Conservation (phyloP, 1,284 basidiomycete species). For the Cryptococcus sp. region DNA sequence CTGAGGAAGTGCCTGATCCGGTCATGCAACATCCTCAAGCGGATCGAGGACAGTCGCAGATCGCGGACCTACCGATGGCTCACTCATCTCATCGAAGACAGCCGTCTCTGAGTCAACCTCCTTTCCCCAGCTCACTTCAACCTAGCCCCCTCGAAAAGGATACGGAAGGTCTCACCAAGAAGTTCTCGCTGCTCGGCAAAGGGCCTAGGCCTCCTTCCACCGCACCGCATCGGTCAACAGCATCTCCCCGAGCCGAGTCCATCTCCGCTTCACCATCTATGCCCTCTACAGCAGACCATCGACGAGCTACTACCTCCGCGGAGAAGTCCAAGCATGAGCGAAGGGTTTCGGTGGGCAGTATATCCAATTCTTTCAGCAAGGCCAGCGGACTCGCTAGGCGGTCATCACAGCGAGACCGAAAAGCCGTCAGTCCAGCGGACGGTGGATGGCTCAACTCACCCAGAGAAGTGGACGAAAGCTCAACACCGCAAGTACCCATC, state of each 20-base stretch:
- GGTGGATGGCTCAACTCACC: constrained; percentile 30
- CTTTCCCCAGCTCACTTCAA: constrained; percentile 22
- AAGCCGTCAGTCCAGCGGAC: constrained; percentile 23
- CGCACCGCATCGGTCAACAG: constrained; percentile 11
- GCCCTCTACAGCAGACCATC: constrained; percentile 53
- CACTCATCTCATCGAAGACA: constrained; percentile 51
- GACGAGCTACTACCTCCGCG: constrained; percentile 72
- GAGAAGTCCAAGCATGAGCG: constrained; percentile 64
- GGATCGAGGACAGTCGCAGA: constrained; percentile 43
- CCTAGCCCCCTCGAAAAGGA: constrained; percentile 27
- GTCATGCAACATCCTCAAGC: constrained; percentile 52
- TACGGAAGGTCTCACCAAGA: constrained; percentile 25
- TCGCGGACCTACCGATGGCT: constrained; percentile 50
- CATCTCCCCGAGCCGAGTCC: constrained; percentile 13
- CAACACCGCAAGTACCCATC: constrained; percentile 2
- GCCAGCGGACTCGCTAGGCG: constrained; percentile 32
- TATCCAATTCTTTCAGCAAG: constrained; percentile 35
- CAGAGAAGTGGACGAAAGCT: constrained; percentile 30
- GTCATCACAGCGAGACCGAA: constrained; percentile 29
- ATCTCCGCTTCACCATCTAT: constrained; percentile 27
- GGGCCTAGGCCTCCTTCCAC: constrained; percentile 18
- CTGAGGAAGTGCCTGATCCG: constrained; percentile 38
- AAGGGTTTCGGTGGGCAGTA: constrained; percentile 58
- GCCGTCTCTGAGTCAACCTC: constrained; percentile 62
- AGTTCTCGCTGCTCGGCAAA: constrained; percentile 33